Evolutionary conservation across 1,139 yeast species (phyloP).

Genomic region (Pichia sp.): DNA sequence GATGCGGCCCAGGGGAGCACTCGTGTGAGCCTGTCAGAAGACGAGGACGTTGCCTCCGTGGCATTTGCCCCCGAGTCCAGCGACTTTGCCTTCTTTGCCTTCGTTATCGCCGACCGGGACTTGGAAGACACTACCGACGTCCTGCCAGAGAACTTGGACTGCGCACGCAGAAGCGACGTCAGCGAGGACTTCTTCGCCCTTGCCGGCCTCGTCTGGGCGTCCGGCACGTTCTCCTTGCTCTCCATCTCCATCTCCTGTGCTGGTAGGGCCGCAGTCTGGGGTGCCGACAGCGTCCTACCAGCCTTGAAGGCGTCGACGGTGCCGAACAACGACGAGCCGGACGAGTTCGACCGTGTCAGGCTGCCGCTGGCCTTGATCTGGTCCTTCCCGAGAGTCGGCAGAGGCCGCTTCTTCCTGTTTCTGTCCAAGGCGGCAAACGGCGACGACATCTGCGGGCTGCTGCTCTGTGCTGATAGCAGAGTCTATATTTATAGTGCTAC

Average conservation of each 20-base stretch:
- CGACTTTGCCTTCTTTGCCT: neutral
- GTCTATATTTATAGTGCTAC: neutral
- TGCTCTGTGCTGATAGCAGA: neutral
- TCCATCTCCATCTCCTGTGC: too few relatives aligned
- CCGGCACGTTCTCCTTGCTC: neutral
- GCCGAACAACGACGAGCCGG: constrained; percentile 3
- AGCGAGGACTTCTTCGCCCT: constrained; percentile 9
- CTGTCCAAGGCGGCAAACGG: constrained; percentile 20
- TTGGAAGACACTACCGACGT: constrained; percentile 14
- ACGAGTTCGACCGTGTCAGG: constrained; percentile 11
- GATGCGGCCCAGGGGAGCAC: constrained; percentile 13
- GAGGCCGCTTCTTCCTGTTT: constrained; percentile 8
- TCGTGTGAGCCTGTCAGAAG: constrained; percentile 3
- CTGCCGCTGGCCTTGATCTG: neutral
- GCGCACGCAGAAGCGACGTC: constrained; percentile 13
- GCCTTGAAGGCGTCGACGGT: constrained; percentile 1
- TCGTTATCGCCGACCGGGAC: neutral
- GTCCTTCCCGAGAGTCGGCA: neutral
- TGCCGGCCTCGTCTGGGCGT: neutral
- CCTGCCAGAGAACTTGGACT: constrained; percentile 16
- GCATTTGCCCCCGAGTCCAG: neutral
- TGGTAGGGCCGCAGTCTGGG: neutral
- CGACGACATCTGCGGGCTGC: constrained; percentile 11
- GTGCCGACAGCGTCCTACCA: neutral
- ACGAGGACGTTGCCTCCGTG: neutral